phyloP scores from a whole-genome alignment of 2,329 filamentous ascomycete genomes.

The Verticillium tricorpus region DNA sequence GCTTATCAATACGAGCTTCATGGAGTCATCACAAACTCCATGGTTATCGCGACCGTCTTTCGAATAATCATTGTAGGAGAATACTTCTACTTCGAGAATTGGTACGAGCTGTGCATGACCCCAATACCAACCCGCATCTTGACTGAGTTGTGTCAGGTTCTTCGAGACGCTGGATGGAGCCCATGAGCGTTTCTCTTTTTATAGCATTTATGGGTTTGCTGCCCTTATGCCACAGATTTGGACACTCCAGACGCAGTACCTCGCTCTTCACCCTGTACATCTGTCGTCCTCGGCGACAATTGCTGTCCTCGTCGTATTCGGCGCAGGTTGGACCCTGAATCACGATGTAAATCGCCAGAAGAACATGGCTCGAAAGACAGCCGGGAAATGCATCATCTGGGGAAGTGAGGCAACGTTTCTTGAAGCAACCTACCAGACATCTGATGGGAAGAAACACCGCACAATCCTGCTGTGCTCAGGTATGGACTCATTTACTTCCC shows the following conservation, averaged over 20 bases:
- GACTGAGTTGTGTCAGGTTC: not conserved
- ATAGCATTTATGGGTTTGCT: conserved; percentile 6
- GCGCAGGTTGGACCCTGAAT: not conserved
- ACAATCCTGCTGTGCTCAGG: not conserved
- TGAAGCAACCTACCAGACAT: not conserved
- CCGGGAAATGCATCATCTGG: not conserved
- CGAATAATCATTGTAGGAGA: not conserved
- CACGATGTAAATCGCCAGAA: not conserved
- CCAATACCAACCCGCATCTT: not conserved
- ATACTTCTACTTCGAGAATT: not conserved
- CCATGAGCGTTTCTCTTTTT: conserved; percentile 7
- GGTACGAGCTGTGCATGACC: not conserved
- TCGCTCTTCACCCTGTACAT: not conserved
- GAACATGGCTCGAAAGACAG: not conserved
- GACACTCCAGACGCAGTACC: conserved; percentile 3
- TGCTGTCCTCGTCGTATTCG: not conserved
- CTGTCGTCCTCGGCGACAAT: not conserved
- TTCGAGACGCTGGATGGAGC: conserved; percentile 4
- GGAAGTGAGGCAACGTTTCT: not conserved
- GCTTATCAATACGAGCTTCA: not conserved
- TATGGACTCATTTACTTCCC: not conserved
- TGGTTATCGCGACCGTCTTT: not conserved
- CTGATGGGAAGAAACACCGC: not conserved
- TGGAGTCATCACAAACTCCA: not conserved
- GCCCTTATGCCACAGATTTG: conserved; percentile 5